phyloP scores from a whole-genome alignment of 257 asterid genomes.

The Capsicum pubescens region DNA sequence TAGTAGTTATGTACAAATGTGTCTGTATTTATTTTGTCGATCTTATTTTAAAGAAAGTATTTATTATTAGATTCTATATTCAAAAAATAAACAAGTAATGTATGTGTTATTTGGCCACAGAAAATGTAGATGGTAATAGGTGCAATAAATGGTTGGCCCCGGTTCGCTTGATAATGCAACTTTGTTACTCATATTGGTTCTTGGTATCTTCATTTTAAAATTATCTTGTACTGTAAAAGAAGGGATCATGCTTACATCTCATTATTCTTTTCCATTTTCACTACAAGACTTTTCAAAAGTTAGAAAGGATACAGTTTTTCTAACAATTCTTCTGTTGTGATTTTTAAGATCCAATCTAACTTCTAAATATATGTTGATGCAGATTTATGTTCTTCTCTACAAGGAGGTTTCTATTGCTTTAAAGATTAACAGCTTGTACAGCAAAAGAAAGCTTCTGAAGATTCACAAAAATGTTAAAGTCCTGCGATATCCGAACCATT shows the following conservation, averaged over 20 bases:
- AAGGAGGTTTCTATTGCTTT: conserved; percentile 94
- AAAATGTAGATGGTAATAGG: conserved; percentile 17
- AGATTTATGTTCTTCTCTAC: conserved; percentile 94
- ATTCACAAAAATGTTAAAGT: conserved; percentile 92
- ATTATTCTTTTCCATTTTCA: neutral
- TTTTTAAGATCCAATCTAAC: neutral
- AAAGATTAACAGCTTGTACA: conserved; percentile 87
- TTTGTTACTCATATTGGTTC: neutral
- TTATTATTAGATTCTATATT: neutral
- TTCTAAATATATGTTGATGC: conserved; percentile 40
- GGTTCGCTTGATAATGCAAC: conserved; percentile 8
- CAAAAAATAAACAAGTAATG: neutral
- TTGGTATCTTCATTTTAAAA: conserved; percentile 11
- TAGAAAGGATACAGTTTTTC: conserved; percentile 8
- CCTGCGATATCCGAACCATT: conserved; percentile 82
- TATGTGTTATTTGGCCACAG: neutral
- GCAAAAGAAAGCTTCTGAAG: conserved; percentile 72
- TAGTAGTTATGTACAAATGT: conserved; percentile 5
- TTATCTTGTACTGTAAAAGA: neutral
- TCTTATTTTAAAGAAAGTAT: neutral
- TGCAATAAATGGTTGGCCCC: neutral
- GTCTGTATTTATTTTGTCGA: neutral
- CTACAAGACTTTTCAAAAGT: neutral
- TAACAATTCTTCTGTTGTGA: neutral
- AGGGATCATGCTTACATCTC: conserved; percentile 13